Evolutionary conservation across 306 rosid species (phyloP), one percentile per base, ranked within the genome.

Genomic region (Pterocarpus macrocarpus): DNA sequence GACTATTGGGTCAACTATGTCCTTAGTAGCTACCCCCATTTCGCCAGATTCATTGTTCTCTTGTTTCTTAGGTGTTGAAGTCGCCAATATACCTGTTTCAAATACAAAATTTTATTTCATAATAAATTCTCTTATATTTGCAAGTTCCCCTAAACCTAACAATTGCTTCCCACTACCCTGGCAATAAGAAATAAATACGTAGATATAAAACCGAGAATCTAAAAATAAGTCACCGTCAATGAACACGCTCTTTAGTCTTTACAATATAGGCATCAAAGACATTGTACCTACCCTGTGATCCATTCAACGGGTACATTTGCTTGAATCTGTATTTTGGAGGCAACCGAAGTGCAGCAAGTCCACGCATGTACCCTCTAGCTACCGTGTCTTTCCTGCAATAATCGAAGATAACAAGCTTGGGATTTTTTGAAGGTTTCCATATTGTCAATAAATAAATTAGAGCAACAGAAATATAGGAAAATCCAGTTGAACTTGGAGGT

Each of bases 1-100:
- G 1, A 59, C 92, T 69, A 94, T 73, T 69, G 94, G 92, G 32
- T 85, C 89, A 22, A 59, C 30, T 71, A 84, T 85, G 82, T 91
- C 91, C 12, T 87, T 88, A 16, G 84, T 58, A 75, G 79, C 75
- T 33, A 76, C 9, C 61, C 66, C 81, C 69, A 52, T 90, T 81
- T 85, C 87, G 9, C 47, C 78, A 62, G 28, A 47, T 81, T 76
- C 82, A 58, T 81, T 64, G 28, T 80, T 85, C 44, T 74, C 85
- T 77, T 43, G 85, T 80, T 87, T 90, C 86, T 72, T 90, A 43
- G 83, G 82, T 57, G 72, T 82, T 65, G 75, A 28, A 82, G 85
- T 69, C 13, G 87, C 85, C 82, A 83, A 36, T 14, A 71, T 64
- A 81, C 91, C 97, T 91, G 85, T 58, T 77, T 69, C 71, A 61